Percentiles rank a stretch among this genome's conserved stretches.
Conservation (phyloP, 2,329 filamentous ascomycete species). For the Aspergillus neotritici region DNA sequence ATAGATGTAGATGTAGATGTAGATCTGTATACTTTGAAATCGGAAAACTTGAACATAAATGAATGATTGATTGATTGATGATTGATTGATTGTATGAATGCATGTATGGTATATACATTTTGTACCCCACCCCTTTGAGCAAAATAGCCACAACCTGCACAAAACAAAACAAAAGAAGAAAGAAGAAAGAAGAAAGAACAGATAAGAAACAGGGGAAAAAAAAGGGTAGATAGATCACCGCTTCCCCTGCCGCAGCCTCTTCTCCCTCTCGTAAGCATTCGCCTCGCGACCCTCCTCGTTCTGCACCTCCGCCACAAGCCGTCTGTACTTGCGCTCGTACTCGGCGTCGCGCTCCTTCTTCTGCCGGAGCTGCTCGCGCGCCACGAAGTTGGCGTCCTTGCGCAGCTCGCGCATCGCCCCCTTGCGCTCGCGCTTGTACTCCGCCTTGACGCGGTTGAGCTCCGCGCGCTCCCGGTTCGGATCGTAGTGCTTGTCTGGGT, state of each 20-base stretch:
- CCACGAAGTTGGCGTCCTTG: slow-evolving; percentile 92
- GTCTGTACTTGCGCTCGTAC: slow-evolving; percentile 95
- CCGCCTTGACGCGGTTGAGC: slow-evolving; percentile 72
- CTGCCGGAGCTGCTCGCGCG: slow-evolving; percentile 77
- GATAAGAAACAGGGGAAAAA: background rate
- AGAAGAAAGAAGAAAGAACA: background rate
- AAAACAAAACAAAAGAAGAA: slow-evolving; percentile 7
- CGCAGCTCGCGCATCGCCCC: slow-evolving; percentile 87
- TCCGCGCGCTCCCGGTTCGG: slow-evolving; percentile 86
- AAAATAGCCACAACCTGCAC: slow-evolving; percentile 10
- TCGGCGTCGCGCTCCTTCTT: slow-evolving; percentile 91
- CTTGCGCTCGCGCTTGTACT: slow-evolving; percentile 94
- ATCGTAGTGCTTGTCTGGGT: slow-evolving; percentile 95
- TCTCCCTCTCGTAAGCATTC: slow-evolving; percentile 87
- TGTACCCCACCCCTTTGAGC: background rate
- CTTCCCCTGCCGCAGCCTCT: slow-evolving; percentile 64
- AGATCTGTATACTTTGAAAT: too few species aligned
- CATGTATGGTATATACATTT: too few species aligned
- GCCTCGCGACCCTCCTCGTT: slow-evolving; percentile 81
- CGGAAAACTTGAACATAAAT: too few species aligned
- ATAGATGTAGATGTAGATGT: too few species aligned
- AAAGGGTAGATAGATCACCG: slow-evolving; percentile 29
- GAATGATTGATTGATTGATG: too few species aligned
- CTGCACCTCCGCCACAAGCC: slow-evolving; percentile 90
- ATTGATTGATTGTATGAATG: too few species aligned